Percentiles rank a stretch among this genome's conserved stretches.
These are phyloP conservation scores for Sordariomycetes sp. DNA, from an alignment of 2,329 filamentous ascomycete species.

Conservation along the genomic window DNA sequence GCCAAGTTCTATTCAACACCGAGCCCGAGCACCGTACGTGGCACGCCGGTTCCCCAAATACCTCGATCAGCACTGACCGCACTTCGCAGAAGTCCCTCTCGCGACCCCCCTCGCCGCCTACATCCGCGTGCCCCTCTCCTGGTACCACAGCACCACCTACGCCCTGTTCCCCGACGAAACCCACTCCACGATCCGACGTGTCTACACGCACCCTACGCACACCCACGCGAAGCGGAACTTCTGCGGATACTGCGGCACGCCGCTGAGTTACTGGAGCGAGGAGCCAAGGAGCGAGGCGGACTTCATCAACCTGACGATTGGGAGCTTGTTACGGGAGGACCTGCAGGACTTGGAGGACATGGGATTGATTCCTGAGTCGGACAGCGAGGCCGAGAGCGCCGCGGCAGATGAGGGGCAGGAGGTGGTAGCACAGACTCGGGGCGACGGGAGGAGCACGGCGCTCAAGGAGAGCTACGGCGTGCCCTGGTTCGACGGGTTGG, in stretches of 20 bases:
- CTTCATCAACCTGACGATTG: slow-evolving; percentile 74
- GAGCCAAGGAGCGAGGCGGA: slow-evolving; percentile 60
- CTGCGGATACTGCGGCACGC: slow-evolving; percentile 87
- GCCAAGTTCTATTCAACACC: slow-evolving; percentile 68
- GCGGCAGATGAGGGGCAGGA: slow-evolving; percentile 12
- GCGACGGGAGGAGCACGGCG: slow-evolving; percentile 17
- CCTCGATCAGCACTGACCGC: neutral
- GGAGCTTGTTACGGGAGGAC: slow-evolving; percentile 63
- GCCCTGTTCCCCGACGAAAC: slow-evolving; percentile 75
- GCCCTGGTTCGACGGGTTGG: slow-evolving; percentile 79
- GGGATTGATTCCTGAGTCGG: slow-evolving; percentile 52
- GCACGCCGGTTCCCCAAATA: neutral
- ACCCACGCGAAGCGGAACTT: slow-evolving; percentile 64
- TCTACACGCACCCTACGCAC: slow-evolving; percentile 52
- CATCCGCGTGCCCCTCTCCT: slow-evolving; percentile 71
- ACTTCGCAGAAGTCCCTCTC: slow-evolving; percentile 53
- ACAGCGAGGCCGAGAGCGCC: slow-evolving; percentile 8
- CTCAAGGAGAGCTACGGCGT: slow-evolving; percentile 56
- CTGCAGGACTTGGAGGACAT: slow-evolving; percentile 65
- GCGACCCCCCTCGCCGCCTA: slow-evolving; percentile 70
- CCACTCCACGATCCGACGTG: slow-evolving; percentile 53
- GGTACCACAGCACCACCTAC: slow-evolving; percentile 69
- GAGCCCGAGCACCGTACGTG: slow-evolving; percentile 62
- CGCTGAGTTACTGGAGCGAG: slow-evolving; percentile 77
- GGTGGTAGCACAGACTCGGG: slow-evolving; percentile 7